phyloP scores from a whole-genome alignment of 2,329 filamentous ascomycete species.

The Arthrobotrys sphaeroides region DNA sequence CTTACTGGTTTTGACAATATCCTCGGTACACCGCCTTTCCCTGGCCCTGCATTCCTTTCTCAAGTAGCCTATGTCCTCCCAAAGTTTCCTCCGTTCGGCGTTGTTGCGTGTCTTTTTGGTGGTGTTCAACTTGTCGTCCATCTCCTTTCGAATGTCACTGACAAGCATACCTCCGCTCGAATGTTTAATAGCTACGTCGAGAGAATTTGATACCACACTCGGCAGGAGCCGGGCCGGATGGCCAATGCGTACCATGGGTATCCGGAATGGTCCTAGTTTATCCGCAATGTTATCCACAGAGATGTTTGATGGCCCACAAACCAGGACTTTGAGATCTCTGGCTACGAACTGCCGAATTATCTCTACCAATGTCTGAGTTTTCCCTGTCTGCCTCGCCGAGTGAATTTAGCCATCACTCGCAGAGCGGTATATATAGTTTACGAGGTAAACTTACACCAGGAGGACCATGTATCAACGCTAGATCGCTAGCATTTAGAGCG shows the following conservation, averaged over 20 bases:
- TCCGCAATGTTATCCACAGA: slow-evolving; percentile 99
- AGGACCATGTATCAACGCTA: slow-evolving; percentile 79
- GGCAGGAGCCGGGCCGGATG: slow-evolving; percentile 91
- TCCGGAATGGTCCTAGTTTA: slow-evolving; percentile 81
- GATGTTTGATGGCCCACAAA: slow-evolving; percentile 79
- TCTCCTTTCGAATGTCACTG: slow-evolving; percentile 86
- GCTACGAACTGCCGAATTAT: slow-evolving; percentile 85
- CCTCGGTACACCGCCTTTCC: slow-evolving; percentile 81
- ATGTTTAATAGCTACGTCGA: slow-evolving; percentile 88
- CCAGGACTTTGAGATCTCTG: slow-evolving; percentile 20
- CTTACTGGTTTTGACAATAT: slow-evolving; percentile 78
- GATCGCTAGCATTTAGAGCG: slow-evolving; percentile 78
- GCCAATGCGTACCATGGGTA: slow-evolving; percentile 87
- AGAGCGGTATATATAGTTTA: too few species aligned
- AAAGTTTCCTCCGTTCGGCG: slow-evolving; percentile 81
- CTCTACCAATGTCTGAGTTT: slow-evolving; percentile 95
- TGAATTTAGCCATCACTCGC: not conserved
- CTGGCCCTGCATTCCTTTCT: slow-evolving; percentile 87
- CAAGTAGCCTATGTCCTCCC: slow-evolving; percentile 82
- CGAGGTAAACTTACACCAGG: slow-evolving; percentile 72
- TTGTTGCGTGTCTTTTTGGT: slow-evolving; percentile 82
- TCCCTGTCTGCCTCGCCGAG: slow-evolving; percentile 74
- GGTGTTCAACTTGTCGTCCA: slow-evolving; percentile 88
- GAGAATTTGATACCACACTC: slow-evolving; percentile 85
- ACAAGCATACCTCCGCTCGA: slow-evolving; percentile 91